Conservation (phyloP, 768 basidiomycete species). For the Rhodocollybia butyracea region DNA sequence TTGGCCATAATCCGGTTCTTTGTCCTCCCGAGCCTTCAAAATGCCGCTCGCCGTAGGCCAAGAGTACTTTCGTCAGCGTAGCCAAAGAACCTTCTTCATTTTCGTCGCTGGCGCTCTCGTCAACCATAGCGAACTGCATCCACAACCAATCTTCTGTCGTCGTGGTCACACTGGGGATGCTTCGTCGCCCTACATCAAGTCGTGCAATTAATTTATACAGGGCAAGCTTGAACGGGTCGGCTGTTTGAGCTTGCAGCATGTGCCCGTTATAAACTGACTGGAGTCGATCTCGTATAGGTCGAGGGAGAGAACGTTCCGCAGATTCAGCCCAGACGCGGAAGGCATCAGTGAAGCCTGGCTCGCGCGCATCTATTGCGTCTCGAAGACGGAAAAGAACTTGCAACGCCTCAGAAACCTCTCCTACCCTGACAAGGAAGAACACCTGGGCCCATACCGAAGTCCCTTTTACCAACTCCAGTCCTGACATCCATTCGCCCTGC, state of each 20-base stretch:
- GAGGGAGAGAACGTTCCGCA: constrained; percentile 72
- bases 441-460: constrained; percentile 91
- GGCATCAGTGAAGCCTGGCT: constrained; percentile 78
- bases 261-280: constrained; percentile 80
- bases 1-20: constrained; percentile 72
- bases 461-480: constrained; percentile 84
- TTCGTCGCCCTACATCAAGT: constrained; percentile 77
- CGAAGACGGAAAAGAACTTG: constrained; percentile 70
- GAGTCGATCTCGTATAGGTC: constrained; percentile 75
- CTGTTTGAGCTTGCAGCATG: constrained; percentile 83
- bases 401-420: constrained; percentile 78
- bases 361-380: constrained; percentile 69
- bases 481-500: constrained; percentile 82
- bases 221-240: constrained; percentile 95
- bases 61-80: constrained; percentile 68
- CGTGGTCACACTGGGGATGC: constrained; percentile 78
- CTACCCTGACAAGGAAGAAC: constrained; percentile 90
- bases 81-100: constrained; percentile 77
- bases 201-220: constrained; percentile 95
- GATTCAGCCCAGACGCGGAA: constrained; percentile 85
- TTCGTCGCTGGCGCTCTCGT: constrained; percentile 38
- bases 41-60: constrained; percentile 79
- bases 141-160: constrained; percentile 99
- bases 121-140: constrained; percentile 92
- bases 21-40: constrained; percentile 66